These are phyloP conservation scores for Hypoxylon sp. DNA, from an alignment of 2,329 filamentous ascomycete species.

Conservation along the genomic window DNA sequence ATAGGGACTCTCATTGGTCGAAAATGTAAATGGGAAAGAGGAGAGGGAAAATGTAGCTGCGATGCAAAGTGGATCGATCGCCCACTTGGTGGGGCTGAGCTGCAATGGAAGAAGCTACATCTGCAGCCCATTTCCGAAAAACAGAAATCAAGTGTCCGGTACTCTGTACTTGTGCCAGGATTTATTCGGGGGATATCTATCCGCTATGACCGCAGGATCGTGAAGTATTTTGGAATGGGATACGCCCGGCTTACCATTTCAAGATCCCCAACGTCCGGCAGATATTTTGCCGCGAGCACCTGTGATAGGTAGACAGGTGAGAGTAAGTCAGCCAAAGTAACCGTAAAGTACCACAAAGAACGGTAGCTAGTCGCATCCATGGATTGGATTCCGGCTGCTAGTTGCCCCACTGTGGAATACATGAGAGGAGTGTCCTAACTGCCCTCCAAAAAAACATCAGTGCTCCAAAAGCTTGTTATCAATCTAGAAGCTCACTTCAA, in stretches of 20 bases:
- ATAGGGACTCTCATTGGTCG: slow-evolving; percentile 46
- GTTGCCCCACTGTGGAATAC: slow-evolving; percentile 35
- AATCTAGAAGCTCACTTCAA: slow-evolving; percentile 22
- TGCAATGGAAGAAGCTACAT: slow-evolving; percentile 17
- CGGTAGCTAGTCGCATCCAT: slow-evolving; percentile 6
- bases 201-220: slow-evolving; percentile 28
- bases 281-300: slow-evolving; percentile 9
- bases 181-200: slow-evolving; percentile 34
- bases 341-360: background rate
- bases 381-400: slow-evolving; percentile 6
- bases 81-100: slow-evolving; percentile 37
- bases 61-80: slow-evolving; percentile 40
- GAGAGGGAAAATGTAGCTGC: slow-evolving; percentile 33
- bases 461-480: slow-evolving; percentile 31
- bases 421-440: slow-evolving; percentile 9
- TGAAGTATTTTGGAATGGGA: slow-evolving; percentile 17
- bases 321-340: slow-evolving; percentile 4
- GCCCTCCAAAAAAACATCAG: slow-evolving; percentile 22
- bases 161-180: slow-evolving; percentile 21
- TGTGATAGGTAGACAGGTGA: slow-evolving; percentile 3
- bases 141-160: slow-evolving; percentile 20
- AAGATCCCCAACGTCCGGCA: slow-evolving; percentile 21
- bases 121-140: slow-evolving; percentile 36
- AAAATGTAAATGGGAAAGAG: slow-evolving; percentile 25
- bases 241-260: slow-evolving; percentile 34